Percentiles rank a stretch among this genome's conserved stretches.
phyloP scores from a whole-genome alignment of 169 alveolate species.

The Cyclospora cayetanensis region DNA sequence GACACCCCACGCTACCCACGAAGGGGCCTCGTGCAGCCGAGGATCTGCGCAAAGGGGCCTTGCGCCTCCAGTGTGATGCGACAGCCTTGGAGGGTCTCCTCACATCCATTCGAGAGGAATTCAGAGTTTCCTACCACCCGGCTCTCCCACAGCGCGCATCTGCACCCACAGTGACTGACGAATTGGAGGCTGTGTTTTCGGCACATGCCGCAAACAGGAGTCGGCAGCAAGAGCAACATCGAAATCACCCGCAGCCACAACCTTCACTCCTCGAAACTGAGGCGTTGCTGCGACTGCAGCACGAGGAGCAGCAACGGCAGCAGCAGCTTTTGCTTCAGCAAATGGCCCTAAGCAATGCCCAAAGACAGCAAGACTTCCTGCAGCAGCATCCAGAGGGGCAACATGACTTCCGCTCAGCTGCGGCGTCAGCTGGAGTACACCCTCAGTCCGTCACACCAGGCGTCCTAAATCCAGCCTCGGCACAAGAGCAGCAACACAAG shows the following conservation, averaged over 20 bases:
- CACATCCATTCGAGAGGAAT: background rate
- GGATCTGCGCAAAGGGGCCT: too few species aligned
- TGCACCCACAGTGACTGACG: background rate
- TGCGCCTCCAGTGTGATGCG: background rate
- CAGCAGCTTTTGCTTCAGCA: slow-evolving; percentile 46
- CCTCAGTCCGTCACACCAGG: background rate
- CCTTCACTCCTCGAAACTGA: background rate
- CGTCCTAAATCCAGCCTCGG: too few species aligned
- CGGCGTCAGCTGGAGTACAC: background rate
- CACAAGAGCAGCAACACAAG: background rate
- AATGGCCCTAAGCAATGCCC: slow-evolving; percentile 10
- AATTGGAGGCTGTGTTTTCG: background rate
- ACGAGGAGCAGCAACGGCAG: slow-evolving; percentile 46
- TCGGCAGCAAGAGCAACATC: background rate
- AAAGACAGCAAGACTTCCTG: background rate
- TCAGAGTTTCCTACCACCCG: background rate
- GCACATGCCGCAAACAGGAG: background rate
- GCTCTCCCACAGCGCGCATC: background rate
- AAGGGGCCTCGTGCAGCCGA: too few species aligned
- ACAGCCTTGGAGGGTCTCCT: background rate
- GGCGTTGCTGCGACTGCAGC: slow-evolving; percentile 36
- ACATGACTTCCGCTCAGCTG: background rate
- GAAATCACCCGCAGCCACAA: background rate
- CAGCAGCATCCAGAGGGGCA: background rate
- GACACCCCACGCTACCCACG: too few species aligned